Evolutionary conservation across 306 rosid genomes (phyloP), one percentile per base, ranked within the genome.

Genomic region (Cucumis cinereus): DNA sequence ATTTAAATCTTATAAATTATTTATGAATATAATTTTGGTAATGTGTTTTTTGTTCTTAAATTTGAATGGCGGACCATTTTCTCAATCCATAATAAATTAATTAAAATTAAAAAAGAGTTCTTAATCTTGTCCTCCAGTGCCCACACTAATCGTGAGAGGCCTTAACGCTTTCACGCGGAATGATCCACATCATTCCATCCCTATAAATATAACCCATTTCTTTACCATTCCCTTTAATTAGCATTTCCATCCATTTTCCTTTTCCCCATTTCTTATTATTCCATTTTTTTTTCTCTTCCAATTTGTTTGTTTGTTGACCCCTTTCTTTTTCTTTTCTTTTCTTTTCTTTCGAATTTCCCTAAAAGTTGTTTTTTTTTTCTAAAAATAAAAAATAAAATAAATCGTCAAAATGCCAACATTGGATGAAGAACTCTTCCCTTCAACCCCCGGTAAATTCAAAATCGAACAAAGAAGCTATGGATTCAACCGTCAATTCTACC

Each of bases 371-470:
- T 10, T 7, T 0, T 36, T 0, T 38, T 7, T 38, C 0, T 38
- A 47, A 12, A 30, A 30, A 30, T 30, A 3, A 30, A 30, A 30
- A 30, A 5, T 3, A 30, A 30, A 30, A 30, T 3, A 2, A 26
- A 2, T 30, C 35, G 4, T 30, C 0, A 14, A 3, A 16, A 86
- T 88, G 89, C 89, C 96, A 4, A 78, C 88, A 1, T 82, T 93
- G 55, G 90, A 93, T 20, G 90, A 88, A 6, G 96, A 91, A 61
- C 79, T 88, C 7, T 87, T 89, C 41, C 98, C 97, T 0, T 89
- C 96, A 38, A 89, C 97, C 35, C 98, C 97, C 0, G 97, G 97
- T 0, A 91, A 93, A 83, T 91, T 89, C 90, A 93, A 93, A 87
- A 87, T 87, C 83, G 97, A 70, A 8, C 75, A 93, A 19, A 77